Evolutionary conservation across 2,329 filamentous ascomycete species (phyloP), one percentile per base, ranked within the genome.

Genomic region (Exserohilum turcica): DNA sequence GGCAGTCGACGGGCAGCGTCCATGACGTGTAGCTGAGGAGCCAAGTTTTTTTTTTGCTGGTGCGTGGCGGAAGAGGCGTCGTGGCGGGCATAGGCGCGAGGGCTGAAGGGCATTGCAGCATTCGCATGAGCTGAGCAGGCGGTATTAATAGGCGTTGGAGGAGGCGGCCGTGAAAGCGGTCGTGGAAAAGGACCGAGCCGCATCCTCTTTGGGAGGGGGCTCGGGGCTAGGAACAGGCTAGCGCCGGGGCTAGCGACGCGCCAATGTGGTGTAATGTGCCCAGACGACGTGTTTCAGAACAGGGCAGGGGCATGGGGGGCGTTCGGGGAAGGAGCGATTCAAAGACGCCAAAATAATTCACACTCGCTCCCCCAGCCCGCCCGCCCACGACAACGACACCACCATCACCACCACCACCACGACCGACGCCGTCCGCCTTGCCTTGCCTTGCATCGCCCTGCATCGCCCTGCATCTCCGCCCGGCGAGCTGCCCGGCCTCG

Each of bases 221-320:
- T n/a, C n/a, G 32, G 12, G 39, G 28, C 52, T 49, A 60, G 56
- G 56, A 59, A 60, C 58, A 60, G 58, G 56, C 43, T 59, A 60
- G 58, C 47, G 57, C 36, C 12, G 12, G 21, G 13, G 38, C 42
- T 38, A 40, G 39, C n/a, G 43, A 39, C 19, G 47, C 32, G 36
- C 43, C 43, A 54, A 46, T 54, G 18, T 43, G 32, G 43, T 44
- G 46, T 36, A 40, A 38, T 31, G 42, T 43, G 31, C 29, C 31
- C 42, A 31, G 24, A 37, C 35, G 38, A 52, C 38, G 38, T 54
- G 56, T 59, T 59, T 59, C 56, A 59, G 43, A 46, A 43, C 42
- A 24, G 37, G 51, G 47, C 47, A 54, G 55, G 56, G 52, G 52
- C 47, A 36, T 46, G 48, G 28, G 39, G 48, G 28, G 39, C 42